These are phyloP conservation scores for Gracilaria caudata DNA, from an alignment of 23 red algal genomes.

Conservation along the genomic window DNA sequence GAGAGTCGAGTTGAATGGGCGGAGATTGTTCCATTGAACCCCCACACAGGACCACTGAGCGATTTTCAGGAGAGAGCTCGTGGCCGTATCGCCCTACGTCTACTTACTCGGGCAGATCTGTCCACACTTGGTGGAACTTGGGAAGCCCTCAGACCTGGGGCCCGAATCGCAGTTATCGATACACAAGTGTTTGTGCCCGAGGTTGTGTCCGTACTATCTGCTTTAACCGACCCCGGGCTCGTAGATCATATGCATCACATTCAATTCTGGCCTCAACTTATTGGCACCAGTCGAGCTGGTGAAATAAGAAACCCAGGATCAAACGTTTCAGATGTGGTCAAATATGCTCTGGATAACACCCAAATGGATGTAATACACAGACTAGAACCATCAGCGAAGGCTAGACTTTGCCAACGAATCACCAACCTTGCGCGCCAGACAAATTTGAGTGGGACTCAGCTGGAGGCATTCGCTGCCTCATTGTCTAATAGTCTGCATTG, in stretches of 20 bases:
- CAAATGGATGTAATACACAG: slow-evolving; percentile 29
- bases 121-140: slow-evolving; percentile 14
- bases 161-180: slow-evolving; percentile 50
- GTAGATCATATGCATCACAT: slow-evolving; percentile 44
- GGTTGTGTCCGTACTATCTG: slow-evolving; percentile 49
- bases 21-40: slow-evolving; percentile 45
- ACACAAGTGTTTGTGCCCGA: slow-evolving; percentile 62
- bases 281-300: neutral
- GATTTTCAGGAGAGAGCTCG: slow-evolving; percentile 36
- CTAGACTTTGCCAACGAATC: neutral
- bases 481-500: slow-evolving; percentile 46
- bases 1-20: slow-evolving; percentile 44
- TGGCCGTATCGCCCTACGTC: slow-evolving; percentile 44
- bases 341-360: neutral
- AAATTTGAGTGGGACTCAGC: slow-evolving; percentile 34
- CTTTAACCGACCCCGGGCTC: slow-evolving; percentile 29
- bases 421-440: neutral
- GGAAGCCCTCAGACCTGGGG: slow-evolving; percentile 26
- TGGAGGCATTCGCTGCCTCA: slow-evolving; percentile 8
- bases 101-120: slow-evolving; percentile 44
- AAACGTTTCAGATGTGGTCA: neutral
- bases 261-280: slow-evolving; percentile 29
- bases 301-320: neutral
- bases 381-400: neutral
- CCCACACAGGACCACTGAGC: neutral